Conservation (phyloP, 441 rosid genomes). For the Monsonia emarginata region DNA sequence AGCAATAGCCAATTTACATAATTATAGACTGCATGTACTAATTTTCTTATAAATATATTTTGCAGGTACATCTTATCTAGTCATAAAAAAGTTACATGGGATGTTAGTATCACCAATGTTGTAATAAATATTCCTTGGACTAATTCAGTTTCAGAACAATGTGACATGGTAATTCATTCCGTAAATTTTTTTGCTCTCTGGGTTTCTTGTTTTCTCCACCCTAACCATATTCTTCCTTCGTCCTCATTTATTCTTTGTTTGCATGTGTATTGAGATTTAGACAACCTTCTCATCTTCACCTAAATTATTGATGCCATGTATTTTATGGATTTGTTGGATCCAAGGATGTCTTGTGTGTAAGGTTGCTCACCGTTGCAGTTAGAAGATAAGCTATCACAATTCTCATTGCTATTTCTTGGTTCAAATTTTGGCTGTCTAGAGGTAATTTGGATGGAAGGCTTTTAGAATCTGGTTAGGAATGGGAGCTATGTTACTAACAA, state of each 20-base stretch:
- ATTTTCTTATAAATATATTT: conserved; percentile 15
- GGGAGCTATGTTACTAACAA: not conserved
- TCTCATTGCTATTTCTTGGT: not conserved
- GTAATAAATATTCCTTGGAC: conserved; percentile 44
- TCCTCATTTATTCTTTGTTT: not conserved
- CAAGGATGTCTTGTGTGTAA: not conserved
- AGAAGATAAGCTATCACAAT: not conserved
- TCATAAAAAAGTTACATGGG: conserved; percentile 53
- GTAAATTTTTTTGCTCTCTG: conserved; percentile 2
- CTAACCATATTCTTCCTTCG: not conserved
- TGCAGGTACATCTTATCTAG: conserved; percentile 62
- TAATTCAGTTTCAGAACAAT: conserved; percentile 36
- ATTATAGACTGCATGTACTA: conserved; percentile 1
- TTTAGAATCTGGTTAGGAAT: conserved; percentile 4
- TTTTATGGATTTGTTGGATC: not conserved
- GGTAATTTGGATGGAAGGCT: not conserved
- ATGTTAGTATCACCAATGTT: conserved; percentile 42
- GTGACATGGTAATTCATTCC: conserved; percentile 49
- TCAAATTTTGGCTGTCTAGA: not conserved
- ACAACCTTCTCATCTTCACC: not conserved
- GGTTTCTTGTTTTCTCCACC: not conserved
- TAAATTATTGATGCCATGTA: not conserved
- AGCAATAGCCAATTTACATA: not conserved
- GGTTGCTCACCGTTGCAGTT: not conserved
- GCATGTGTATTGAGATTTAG: not conserved